Evolutionary conservation across 768 basidiomycete species (phyloP).

Genomic region (Auricularia sp.): DNA sequence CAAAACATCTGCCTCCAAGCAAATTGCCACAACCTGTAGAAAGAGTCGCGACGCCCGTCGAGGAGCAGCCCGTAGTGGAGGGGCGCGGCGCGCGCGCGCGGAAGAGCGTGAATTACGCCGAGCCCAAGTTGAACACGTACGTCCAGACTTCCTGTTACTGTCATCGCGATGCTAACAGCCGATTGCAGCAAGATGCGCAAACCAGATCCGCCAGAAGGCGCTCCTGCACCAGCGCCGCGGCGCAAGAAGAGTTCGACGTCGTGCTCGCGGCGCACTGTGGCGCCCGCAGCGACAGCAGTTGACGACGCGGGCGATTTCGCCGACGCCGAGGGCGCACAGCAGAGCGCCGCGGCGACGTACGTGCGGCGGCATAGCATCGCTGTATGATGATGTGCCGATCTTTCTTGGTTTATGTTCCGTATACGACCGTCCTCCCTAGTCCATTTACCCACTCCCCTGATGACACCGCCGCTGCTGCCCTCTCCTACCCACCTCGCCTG

Average conservation of each 20-base stretch:
- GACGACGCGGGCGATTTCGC: background rate
- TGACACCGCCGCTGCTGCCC: too few relatives aligned
- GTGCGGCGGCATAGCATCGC: background rate
- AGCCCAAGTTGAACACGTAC: constrained; percentile 82
- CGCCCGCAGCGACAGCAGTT: background rate
- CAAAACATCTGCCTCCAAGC: background rate
- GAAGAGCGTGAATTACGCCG: constrained; percentile 78
- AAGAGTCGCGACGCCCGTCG: constrained; percentile 24
- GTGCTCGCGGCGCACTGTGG: background rate
- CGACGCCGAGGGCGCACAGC: background rate
- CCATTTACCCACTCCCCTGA: too few relatives aligned
- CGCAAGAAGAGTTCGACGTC: background rate
- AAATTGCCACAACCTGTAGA: background rate
- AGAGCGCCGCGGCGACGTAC: background rate
- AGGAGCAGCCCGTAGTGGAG: constrained; percentile 3
- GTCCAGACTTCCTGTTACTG: constrained; percentile 18
- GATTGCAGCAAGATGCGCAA: constrained; percentile 75
- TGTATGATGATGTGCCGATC: background rate
- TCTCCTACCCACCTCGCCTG: too few relatives aligned
- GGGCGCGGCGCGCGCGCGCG: constrained; percentile 45
- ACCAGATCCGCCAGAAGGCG: constrained; percentile 40
- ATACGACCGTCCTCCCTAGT: too few relatives aligned
- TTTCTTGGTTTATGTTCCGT: too few relatives aligned
- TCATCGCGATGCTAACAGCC: background rate
- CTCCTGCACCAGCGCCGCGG: background rate